Evolutionary conservation across 768 basidiomycete species (phyloP).

Genomic region (button mushroom (Agaricus bisporus)): DNA sequence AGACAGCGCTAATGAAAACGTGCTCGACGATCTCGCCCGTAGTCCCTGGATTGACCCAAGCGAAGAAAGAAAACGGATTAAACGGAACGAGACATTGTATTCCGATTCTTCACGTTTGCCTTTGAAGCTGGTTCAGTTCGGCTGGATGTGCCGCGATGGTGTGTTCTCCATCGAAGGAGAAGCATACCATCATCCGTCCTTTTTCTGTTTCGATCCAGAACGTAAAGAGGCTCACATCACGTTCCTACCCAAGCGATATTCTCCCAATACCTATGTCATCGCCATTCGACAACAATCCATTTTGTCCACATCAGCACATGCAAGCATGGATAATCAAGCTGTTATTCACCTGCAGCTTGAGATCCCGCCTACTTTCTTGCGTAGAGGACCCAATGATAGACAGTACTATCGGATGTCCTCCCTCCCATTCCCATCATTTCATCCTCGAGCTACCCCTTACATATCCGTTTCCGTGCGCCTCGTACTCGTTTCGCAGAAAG

Average conservation of each 20-base stretch:
- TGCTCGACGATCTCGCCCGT: constrained; percentile 30
- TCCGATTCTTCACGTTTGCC: constrained; percentile 17
- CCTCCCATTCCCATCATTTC: constrained; percentile 31
- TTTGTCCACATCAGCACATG: constrained; percentile 26
- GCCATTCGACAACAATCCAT: constrained; percentile 41
- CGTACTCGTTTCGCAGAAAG: constrained; percentile 28
- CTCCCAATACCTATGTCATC: constrained; percentile 23
- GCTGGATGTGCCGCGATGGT: constrained; percentile 52
- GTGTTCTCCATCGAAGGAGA: constrained; percentile 44
- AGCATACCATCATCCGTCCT: constrained; percentile 13
- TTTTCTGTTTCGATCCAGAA: constrained; percentile 32
- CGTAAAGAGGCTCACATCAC: constrained; percentile 40
- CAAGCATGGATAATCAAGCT: constrained; percentile 19
- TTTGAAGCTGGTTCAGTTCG: constrained; percentile 42
- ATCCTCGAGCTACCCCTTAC: constrained; percentile 42
- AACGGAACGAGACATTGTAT: constrained; percentile 21
- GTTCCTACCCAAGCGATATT: constrained; percentile 14
- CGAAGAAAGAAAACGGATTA: constrained; percentile 26
- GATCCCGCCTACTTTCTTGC: constrained; percentile 20
- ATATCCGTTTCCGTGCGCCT: constrained; percentile 45
- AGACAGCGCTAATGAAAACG: constrained; percentile 18
- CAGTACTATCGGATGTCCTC: constrained; percentile 26
- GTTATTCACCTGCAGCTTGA: constrained; percentile 38
- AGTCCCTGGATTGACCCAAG: constrained; percentile 36
- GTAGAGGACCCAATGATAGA: constrained; percentile 8